phyloP scores from a whole-genome alignment of 2,329 filamentous ascomycete genomes.

The Nemania sp. region DNA sequence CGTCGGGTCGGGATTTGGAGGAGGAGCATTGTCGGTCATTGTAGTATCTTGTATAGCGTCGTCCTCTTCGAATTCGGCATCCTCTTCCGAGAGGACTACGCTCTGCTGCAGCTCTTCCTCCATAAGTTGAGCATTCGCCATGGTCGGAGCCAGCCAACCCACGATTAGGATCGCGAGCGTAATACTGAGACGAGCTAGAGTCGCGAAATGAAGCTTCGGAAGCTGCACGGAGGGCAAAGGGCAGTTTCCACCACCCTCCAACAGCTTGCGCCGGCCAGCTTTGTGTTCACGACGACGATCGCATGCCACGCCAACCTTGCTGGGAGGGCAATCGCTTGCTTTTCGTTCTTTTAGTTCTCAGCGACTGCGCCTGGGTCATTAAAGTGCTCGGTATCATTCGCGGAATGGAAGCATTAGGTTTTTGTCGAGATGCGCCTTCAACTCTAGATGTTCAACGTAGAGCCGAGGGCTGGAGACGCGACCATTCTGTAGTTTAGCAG shows the following conservation, averaged over 20 bases:
- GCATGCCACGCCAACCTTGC: constrained; percentile 9
- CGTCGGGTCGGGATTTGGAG: constrained; percentile 22
- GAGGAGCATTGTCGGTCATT: constrained; percentile 31
- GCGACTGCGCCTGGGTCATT: constrained; percentile 3
- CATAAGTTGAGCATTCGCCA: constrained; percentile 58
- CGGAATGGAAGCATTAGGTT: constrained; percentile 14
- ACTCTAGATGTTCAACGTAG: not conserved
- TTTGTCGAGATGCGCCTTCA: constrained; percentile 12
- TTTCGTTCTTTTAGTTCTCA: too few relatives aligned
- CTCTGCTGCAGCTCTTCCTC: constrained; percentile 62
- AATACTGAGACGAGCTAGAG: not conserved
- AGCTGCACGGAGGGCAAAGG: not conserved
- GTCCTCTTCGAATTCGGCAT: constrained; percentile 45
- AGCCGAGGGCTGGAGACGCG: constrained; percentile 19
- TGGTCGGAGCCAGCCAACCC: constrained; percentile 30
- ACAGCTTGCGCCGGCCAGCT: constrained; percentile 25
- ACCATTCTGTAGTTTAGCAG: constrained; percentile 5
- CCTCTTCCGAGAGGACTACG: constrained; percentile 54
- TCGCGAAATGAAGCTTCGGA: constrained; percentile 2
- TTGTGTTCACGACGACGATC: constrained; percentile 29
- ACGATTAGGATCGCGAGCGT: not conserved
- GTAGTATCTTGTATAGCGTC: constrained; percentile 40
- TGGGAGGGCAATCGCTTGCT: too few relatives aligned
- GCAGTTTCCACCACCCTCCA: constrained; percentile 25
- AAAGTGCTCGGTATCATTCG: constrained; percentile 1